A percentile compares a stretch with the other conserved stretches of the same genome.
These are phyloP conservation scores for Starmerella vaccinii DNA, from an alignment of 805 yeast species.

Conservation along the genomic window DNA sequence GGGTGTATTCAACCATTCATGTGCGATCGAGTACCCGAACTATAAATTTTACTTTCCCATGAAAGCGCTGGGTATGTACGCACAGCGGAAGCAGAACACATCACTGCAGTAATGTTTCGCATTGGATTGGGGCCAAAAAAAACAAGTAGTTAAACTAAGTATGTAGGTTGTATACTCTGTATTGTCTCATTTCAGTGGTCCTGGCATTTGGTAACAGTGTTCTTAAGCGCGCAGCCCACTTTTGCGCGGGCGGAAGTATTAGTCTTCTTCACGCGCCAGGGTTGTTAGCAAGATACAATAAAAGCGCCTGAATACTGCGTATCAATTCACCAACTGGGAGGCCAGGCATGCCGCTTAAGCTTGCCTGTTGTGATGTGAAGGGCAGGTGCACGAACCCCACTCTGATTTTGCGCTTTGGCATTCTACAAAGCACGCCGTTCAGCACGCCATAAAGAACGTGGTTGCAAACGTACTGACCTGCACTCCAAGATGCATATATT, in stretches of 20 bases:
- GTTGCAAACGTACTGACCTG: conserved; percentile 23
- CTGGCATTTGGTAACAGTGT: too few relatives aligned
- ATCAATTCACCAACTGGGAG: conserved; percentile 6
- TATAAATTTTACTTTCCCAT: conserved; percentile 82
- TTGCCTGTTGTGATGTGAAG: conserved; percentile 13
- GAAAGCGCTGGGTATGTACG: conserved; percentile 79
- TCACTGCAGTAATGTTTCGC: too few relatives aligned
- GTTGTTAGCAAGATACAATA: not conserved
- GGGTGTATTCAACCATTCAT: conserved; percentile 91
- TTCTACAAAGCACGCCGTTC: not conserved
- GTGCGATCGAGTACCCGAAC: conserved; percentile 93
- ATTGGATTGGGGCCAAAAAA: too few relatives aligned
- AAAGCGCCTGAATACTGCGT: conserved; percentile 6
- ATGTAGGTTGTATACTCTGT: too few relatives aligned
- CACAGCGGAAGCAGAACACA: conserved; percentile 13
- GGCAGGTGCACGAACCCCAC: conserved; percentile 23
- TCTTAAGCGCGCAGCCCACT: too few relatives aligned
- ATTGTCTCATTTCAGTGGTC: too few relatives aligned
- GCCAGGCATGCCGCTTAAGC: conserved; percentile 7
- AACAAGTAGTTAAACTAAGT: too few relatives aligned
- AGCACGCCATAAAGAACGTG: conserved; percentile 19
- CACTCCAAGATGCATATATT: conserved; percentile 16
- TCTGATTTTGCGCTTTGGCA: not conserved
- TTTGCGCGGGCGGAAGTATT: too few relatives aligned
- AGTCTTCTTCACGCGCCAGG: not conserved